Evolutionary conservation across 2,329 filamentous ascomycete species (phyloP), one percentile per base, ranked within the genome.

Genomic region (Stachybotrys chartarum): DNA sequence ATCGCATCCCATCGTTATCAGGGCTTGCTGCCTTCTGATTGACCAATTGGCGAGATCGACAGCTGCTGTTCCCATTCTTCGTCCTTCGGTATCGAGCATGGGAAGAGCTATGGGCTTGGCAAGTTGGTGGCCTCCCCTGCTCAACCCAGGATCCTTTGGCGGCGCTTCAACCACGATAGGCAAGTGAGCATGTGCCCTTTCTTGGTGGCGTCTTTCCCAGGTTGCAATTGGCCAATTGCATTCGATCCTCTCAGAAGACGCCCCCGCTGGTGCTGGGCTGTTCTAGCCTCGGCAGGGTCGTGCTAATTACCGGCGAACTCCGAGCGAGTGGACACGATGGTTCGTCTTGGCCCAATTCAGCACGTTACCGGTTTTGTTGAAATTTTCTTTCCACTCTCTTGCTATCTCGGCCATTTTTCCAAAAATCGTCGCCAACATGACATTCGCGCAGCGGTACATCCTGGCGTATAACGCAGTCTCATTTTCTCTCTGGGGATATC

Each of bases 401-500:
- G 24, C 24, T 24, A 24, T 24, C 24, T 24, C 24, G 24, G 24
- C 24, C 24, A 24, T 2, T 24, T 24, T 24, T 24, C 24, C 24
- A 24, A 24, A 24, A 10, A 42, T 42, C 35, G 35, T 42, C 35
- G 35, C 35, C 35, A 47, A 47, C 3, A 55, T 55, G 54, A 16
- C 49, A 17, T 32, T 52, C 35, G 39, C 50, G 17, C 30, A 32
- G 18, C 39, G 12, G 17, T 55, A 55, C 18, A 49, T 55, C 14
- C 48, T 42, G 14, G 32, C 31, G 14, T 55, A 55, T 30, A 55
- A 55, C 42, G 54, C 54, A 10, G 32, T 52, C 8, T 55, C 54
- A 4, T 46, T 51, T 42, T 17, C 10, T 16, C 50, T 52, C 7
- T 55, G 54, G 54, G 42, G 31, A 17, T 52, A 46, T 18, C 42